phyloP scores from a whole-genome alignment of 163 green algal genomes.

The Volvox carteri region DNA sequence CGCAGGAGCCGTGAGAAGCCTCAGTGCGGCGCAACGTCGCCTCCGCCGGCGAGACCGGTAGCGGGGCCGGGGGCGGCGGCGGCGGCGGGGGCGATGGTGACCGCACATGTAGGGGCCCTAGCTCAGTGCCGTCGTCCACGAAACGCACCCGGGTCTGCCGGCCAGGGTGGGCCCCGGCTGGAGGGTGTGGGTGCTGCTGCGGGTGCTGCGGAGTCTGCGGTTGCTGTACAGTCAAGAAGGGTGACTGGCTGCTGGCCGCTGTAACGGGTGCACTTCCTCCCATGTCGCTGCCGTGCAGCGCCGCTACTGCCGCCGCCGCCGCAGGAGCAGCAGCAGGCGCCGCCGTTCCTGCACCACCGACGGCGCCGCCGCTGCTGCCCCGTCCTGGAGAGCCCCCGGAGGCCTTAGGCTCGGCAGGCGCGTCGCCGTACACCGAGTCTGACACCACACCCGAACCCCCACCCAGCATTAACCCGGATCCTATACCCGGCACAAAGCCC shows the following conservation, averaged over 20 bases:
- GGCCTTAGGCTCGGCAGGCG: no score
- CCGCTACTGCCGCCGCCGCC: neutral
- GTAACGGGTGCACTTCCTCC: no score
- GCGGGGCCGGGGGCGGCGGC: no score
- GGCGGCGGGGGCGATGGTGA: neutral
- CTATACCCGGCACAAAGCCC: no score
- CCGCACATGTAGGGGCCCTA: neutral
- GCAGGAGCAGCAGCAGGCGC: neutral
- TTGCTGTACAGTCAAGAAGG: conserved; percentile 18
- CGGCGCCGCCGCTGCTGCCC: no score
- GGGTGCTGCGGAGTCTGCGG: neutral
- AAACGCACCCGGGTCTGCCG: neutral
- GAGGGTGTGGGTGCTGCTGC: neutral
- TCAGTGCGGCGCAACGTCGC: no score
- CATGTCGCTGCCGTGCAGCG: conserved; percentile 20
- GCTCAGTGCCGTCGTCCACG: neutral
- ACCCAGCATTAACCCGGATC: no score
- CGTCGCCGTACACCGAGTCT: no score
- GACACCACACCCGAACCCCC: no score
- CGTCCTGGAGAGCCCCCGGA: no score
- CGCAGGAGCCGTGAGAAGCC: no score
- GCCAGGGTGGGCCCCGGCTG: neutral
- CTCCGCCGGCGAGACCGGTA: neutral
- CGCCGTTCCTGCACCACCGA: no score
- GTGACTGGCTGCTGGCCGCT: neutral